Conservation (phyloP, 1,139 yeast genomes). For the Zygoascus sp. region DNA sequence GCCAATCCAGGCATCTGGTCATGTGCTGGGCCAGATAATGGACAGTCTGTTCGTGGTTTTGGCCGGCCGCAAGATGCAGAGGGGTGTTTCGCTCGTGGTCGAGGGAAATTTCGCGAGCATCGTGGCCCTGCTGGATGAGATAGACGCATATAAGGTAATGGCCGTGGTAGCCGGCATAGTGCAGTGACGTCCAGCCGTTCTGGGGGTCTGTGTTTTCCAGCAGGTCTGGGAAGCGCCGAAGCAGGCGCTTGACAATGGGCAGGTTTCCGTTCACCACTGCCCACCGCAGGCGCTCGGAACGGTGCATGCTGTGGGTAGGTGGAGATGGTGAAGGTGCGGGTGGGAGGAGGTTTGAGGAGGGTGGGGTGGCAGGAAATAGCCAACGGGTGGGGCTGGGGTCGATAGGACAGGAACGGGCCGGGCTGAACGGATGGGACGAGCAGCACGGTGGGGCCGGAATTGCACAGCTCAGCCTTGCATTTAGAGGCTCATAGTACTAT, state of each 20-base stretch:
- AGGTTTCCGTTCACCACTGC: constrained; percentile 72
- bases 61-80: constrained; percentile 66
- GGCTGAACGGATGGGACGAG: too few relatives aligned
- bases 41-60: constrained; percentile 73
- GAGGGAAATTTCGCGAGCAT: constrained; percentile 43
- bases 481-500: too few relatives aligned
- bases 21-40: constrained; percentile 79
- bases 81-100: constrained; percentile 71
- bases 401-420: too few relatives aligned
- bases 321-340: not conserved
- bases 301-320: constrained; percentile 14
- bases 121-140: constrained; percentile 49
- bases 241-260: constrained; percentile 64
- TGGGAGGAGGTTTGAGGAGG: not conserved
- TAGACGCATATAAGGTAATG: constrained; percentile 69
- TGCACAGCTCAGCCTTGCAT: too few relatives aligned
- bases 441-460: too few relatives aligned
- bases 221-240: constrained; percentile 69
- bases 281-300: constrained; percentile 53
- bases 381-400: too few relatives aligned
- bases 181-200: constrained; percentile 87
- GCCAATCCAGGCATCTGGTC: constrained; percentile 59
- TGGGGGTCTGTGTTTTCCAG: constrained; percentile 66
- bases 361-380: not conserved
- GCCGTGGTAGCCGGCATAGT: constrained; percentile 81